phyloP scores from a whole-genome alignment of 202 grass and related monocot genomes.

The Musa balbisiana region DNA sequence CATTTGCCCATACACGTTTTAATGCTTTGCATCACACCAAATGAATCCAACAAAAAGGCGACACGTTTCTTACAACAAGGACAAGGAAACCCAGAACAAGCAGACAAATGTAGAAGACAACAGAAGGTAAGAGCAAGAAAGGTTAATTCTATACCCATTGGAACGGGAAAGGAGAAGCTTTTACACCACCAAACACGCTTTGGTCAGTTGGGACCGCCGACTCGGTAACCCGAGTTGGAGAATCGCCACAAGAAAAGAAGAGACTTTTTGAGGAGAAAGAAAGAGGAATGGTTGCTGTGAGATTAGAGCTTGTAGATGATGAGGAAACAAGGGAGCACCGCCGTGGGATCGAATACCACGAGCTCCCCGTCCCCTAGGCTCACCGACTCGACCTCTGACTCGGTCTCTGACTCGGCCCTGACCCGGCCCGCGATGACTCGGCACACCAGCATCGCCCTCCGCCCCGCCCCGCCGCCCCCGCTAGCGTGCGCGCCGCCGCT shows the following conservation, averaged over 20 bases:
- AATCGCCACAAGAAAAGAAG: background rate
- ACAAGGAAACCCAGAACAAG: background rate
- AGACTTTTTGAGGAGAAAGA: background rate
- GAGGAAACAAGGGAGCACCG: conserved; percentile 77
- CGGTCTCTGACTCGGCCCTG: conserved; percentile 25
- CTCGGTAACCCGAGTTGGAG: background rate
- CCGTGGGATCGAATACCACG: conserved; percentile 49
- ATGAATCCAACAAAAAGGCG: background rate
- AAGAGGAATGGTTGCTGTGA: background rate
- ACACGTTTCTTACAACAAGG: background rate
- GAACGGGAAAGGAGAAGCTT: background rate
- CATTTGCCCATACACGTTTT: background rate
- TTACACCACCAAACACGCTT: background rate
- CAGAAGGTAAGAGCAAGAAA: background rate
- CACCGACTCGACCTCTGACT: conserved; percentile 42
- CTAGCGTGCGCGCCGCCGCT: conserved; percentile 36
- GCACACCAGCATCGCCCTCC: conserved; percentile 9
- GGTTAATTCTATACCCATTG: background rate
- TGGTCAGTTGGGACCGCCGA: background rate
- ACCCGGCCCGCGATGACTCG: conserved; percentile 48
- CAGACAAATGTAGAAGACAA: background rate
- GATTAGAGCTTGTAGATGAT: conserved; percentile 57
- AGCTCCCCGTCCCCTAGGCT: conserved; percentile 54
- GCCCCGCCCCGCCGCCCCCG: conserved; percentile 51
- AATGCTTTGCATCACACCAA: conserved; percentile 2